Evolutionary conservation across 2,329 filamentous ascomycete genomes (phyloP).

Genomic region (Celoporthe dispersa): DNA sequence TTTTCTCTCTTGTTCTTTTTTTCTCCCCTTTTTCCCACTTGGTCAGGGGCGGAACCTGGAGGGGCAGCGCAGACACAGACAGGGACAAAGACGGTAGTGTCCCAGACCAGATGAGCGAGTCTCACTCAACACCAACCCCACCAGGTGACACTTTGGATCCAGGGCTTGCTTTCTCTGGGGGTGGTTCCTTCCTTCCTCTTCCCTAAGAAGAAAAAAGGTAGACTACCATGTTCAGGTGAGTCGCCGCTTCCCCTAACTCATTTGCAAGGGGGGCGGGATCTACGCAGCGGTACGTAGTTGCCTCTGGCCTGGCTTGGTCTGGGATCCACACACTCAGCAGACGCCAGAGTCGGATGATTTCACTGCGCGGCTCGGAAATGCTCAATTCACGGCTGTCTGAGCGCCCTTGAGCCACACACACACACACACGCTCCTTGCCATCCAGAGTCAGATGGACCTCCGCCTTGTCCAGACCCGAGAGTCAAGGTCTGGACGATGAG

Average conservation of each 20-base stretch:
- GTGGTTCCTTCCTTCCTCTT: neutral
- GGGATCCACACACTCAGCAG: neutral
- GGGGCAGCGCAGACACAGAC: neutral
- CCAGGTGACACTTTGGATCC: neutral
- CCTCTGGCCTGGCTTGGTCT: neutral
- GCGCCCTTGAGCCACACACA: neutral
- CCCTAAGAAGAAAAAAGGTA: neutral
- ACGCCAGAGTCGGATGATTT: conserved; percentile 6
- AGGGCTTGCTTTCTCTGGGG: neutral
- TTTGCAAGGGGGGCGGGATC: conserved; percentile 10
- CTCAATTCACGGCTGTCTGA: conserved; percentile 1
- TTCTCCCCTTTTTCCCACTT: neutral
- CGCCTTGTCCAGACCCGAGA: neutral
- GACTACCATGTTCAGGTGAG: neutral
- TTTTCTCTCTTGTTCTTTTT: neutral
- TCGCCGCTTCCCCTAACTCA: neutral
- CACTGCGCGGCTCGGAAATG: conserved; percentile 3
- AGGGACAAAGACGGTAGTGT: neutral
- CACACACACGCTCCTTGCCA: neutral
- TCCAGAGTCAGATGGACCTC: neutral
- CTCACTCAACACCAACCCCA: neutral
- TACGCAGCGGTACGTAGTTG: neutral
- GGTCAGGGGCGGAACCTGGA: neutral
- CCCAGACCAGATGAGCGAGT: neutral
- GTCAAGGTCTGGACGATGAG: neutral